phyloP scores from a whole-genome alignment of 768 basidiomycete species.

The Infundibulicybe gibba region DNA sequence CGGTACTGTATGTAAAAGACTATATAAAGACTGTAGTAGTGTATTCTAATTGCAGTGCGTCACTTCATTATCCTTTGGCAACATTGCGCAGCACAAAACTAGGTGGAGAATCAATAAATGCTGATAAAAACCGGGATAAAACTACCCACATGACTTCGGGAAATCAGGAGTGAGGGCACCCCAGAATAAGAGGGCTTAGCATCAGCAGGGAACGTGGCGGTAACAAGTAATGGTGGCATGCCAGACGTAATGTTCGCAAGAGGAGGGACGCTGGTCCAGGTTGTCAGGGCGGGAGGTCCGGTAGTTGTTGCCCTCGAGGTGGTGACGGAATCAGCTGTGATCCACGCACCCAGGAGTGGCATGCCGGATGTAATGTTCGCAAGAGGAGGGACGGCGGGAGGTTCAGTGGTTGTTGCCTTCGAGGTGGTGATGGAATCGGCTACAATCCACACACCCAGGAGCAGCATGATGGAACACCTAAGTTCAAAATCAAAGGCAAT shows the following conservation, averaged over 20 bases:
- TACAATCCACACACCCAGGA: too few relatives aligned
- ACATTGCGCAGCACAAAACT: too few relatives aligned
- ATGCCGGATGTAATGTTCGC: constrained; percentile 60
- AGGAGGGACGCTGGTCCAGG: constrained; percentile 50
- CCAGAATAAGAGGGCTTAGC: constrained; percentile 59
- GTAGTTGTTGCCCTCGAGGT: constrained; percentile 1
- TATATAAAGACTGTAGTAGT: too few relatives aligned
- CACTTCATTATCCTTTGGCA: too few relatives aligned
- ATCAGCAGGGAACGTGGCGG: constrained; percentile 55
- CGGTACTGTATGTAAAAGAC: too few relatives aligned
- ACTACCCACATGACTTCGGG: constrained; percentile 53
- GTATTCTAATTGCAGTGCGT: too few relatives aligned
- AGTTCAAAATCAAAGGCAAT: too few relatives aligned
- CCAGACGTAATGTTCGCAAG: constrained; percentile 57
- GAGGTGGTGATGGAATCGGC: background rate
- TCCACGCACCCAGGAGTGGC: too few relatives aligned
- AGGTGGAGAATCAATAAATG: background rate
- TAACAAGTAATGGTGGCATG: constrained; percentile 51
- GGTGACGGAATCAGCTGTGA: too few relatives aligned
- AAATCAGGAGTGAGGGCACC: constrained; percentile 65
- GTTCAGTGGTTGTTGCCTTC: constrained; percentile 2
- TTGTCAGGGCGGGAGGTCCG: constrained; percentile 25
- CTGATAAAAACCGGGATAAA: constrained; percentile 2
- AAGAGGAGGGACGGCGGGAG: constrained; percentile 48
- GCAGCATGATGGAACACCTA: constrained; percentile 64